These are phyloP conservation scores for Viridothelium virens DNA, from an alignment of 495 filamentous ascomycete genomes.

Conservation along the genomic window DNA sequence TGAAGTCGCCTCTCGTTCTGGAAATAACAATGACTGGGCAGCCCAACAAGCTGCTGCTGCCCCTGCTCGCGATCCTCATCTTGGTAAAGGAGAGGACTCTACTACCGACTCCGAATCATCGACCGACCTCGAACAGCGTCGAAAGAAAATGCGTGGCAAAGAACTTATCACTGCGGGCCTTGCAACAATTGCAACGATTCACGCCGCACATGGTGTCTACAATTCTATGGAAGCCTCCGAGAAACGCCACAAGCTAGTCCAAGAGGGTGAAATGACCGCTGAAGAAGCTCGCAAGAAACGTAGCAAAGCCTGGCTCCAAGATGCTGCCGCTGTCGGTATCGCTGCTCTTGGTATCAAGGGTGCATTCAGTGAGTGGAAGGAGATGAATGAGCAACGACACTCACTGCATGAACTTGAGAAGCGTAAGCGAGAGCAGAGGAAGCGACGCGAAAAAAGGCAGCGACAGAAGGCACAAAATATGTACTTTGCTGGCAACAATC, in stretches of 20 bases:
- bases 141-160: conserved; percentile 75
- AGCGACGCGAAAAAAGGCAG: conserved; percentile 23
- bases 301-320: conserved; percentile 64
- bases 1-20: conserved; percentile 9
- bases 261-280: conserved; percentile 63
- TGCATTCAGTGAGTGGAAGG: conserved; percentile 66
- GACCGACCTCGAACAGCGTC: conserved; percentile 65
- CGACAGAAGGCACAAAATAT: conserved; percentile 21
- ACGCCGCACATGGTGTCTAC: conserved; percentile 75
- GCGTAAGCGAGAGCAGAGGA: conserved; percentile 25
- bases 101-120: conserved; percentile 59
- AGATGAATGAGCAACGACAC: conserved; percentile 54
- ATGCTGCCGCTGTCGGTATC: conserved; percentile 71
- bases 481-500: conserved; percentile 7
- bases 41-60: conserved; percentile 1
- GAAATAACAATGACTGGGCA: not conserved
- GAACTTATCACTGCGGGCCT: conserved; percentile 75
- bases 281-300: conserved; percentile 69
- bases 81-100: conserved; percentile 22
- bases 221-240: conserved; percentile 67
- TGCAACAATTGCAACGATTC: conserved; percentile 81
- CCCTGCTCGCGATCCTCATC: conserved; percentile 4
- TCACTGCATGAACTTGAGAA: conserved; percentile 46
- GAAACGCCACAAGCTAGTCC: conserved; percentile 58
- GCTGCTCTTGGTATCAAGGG: conserved; percentile 81